A percentile compares a stretch with the other conserved stretches of the same genome.
Conservation (phyloP, 2,329 filamentous ascomycete species). For the Hypomyces perniciosus region DNA sequence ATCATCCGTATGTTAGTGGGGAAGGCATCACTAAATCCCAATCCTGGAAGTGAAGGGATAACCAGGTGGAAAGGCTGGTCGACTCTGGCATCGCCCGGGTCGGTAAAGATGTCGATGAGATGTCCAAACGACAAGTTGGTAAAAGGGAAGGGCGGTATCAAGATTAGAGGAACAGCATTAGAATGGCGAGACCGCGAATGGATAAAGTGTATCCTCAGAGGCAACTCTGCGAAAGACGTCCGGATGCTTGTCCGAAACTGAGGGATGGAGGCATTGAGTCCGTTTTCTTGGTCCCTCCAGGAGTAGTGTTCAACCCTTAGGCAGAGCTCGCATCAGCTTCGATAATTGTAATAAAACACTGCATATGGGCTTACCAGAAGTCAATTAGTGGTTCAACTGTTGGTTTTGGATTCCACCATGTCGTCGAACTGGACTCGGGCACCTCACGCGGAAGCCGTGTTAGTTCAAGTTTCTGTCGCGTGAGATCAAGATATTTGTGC, state of each 20-base stretch:
- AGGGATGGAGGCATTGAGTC: conserved; percentile 52
- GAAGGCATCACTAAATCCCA: conserved; percentile 62
- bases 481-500: conserved; percentile 60
- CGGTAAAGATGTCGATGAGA: conserved; percentile 47
- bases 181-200: conserved; percentile 49
- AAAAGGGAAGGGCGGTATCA: conserved; percentile 61
- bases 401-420: conserved; percentile 56
- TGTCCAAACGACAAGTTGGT: conserved; percentile 56
- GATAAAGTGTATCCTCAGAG: conserved; percentile 58
- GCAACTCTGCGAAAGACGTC: conserved; percentile 32
- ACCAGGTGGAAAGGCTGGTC: conserved; percentile 59
- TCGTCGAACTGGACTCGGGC: conserved; percentile 38
- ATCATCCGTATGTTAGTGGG: conserved; percentile 44
- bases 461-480: conserved; percentile 60
- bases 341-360: not conserved
- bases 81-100: conserved; percentile 40
- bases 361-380: conserved; percentile 46
- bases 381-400: conserved; percentile 60
- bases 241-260: conserved; percentile 57
- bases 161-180: conserved; percentile 55
- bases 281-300: conserved; percentile 55
- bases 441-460: conserved; percentile 58
- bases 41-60: conserved; percentile 58
- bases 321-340: not conserved
- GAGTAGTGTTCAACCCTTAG: conserved; percentile 59